Conservation (phyloP, 2,329 filamentous ascomycete species). For the Ascocoryne sarcoides region DNA sequence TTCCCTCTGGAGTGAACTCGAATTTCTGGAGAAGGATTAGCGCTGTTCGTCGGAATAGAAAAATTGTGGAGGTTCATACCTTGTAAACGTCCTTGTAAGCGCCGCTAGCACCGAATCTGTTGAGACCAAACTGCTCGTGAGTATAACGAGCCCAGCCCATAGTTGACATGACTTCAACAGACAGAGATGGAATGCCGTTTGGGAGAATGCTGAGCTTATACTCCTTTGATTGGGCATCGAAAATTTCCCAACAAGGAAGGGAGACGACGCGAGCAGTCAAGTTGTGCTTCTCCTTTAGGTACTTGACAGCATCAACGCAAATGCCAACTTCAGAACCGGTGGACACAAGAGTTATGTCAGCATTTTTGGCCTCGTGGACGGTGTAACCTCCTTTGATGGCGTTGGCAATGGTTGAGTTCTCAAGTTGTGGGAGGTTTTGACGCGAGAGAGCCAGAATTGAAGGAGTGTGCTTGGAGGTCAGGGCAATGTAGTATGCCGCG, state of each 20-base stretch:
- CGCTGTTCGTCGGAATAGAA: slow-evolving; percentile 8
- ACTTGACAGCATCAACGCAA: slow-evolving; percentile 85
- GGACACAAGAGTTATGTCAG: slow-evolving; percentile 81
- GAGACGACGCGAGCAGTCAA: slow-evolving; percentile 88
- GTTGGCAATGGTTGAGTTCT: slow-evolving; percentile 83
- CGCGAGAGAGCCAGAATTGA: slow-evolving; percentile 91
- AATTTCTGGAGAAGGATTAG: slow-evolving; percentile 67
- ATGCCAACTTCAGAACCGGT: slow-evolving; percentile 95
- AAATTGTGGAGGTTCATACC: slow-evolving; percentile 38
- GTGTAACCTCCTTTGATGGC: slow-evolving; percentile 95
- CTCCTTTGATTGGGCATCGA: slow-evolving; percentile 87
- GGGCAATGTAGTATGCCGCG: slow-evolving; percentile 91
- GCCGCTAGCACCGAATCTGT: slow-evolving; percentile 96
- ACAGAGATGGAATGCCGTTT: slow-evolving; percentile 86
- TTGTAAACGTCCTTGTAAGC: slow-evolving; percentile 98
- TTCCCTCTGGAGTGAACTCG: slow-evolving; percentile 95
- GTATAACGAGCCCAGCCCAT: slow-evolving; percentile 99
- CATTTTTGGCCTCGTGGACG: slow-evolving; percentile 72
- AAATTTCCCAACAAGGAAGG: slow-evolving; percentile 94
- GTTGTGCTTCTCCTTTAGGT: slow-evolving; percentile 79
- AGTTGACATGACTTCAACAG: slow-evolving; percentile 93
- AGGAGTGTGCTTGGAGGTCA: slow-evolving; percentile 84
- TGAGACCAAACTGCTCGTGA: slow-evolving; percentile 98
- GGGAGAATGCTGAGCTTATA: slow-evolving; percentile 90
- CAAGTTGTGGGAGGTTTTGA: slow-evolving; percentile 96